Evolutionary conservation across 768 basidiomycete species (phyloP).

Genomic region (Trametes villosa): DNA sequence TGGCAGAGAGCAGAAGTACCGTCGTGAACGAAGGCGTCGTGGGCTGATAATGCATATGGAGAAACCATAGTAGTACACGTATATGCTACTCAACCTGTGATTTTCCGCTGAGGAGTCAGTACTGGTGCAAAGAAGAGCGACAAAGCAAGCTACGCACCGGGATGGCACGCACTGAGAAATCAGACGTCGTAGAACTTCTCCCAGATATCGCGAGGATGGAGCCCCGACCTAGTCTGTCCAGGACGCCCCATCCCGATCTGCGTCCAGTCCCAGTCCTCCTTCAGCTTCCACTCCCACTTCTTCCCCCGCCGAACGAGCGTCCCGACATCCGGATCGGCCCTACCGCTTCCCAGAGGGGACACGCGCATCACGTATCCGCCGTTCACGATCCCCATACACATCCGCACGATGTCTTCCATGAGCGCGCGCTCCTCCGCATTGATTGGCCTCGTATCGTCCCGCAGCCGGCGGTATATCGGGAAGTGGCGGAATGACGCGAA

Average conservation of each 20-base stretch:
- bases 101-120: no score
- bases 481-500: neutral
- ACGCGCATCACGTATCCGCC: neutral
- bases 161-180: no score
- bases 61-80: no score
- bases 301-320: neutral
- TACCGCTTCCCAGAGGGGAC: neutral
- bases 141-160: no score
- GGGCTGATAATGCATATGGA: no score
- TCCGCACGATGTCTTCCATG: neutral
- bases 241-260: neutral
- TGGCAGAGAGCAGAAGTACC: no score
- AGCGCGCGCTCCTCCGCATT: neutral
- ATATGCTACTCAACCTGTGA: no score
- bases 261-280: neutral
- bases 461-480: neutral
- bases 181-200: neutral
- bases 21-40: no score
- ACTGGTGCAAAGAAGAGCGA: no score
- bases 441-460: neutral
- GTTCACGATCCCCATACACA: neutral
- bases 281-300: neutral
- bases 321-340: neutral
- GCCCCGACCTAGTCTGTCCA: neutral
- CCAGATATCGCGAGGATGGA: neutral